Percentiles rank a stretch among this genome's conserved stretches.
These are phyloP conservation scores for Apiotrichum veenhuisii DNA, from an alignment of 1,284 basidiomycete genomes.

Conservation along the genomic window DNA sequence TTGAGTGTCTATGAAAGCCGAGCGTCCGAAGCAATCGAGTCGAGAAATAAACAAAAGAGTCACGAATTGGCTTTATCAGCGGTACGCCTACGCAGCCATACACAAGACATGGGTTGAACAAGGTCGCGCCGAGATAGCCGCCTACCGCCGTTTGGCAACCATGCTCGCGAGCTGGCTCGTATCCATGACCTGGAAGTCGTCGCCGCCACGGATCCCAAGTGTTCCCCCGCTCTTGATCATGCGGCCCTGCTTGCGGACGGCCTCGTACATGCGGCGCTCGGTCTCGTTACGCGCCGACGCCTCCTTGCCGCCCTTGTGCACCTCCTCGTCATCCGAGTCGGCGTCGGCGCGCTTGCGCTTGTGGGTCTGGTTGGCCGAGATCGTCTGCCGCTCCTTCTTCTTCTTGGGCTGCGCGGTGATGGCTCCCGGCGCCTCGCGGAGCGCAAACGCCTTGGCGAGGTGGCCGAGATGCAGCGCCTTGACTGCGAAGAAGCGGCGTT, in stretches of 20 bases:
- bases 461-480: conserved; percentile 92
- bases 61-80: too few relatives aligned
- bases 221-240: conserved; percentile 73
- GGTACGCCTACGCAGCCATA: too few relatives aligned
- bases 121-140: too few relatives aligned
- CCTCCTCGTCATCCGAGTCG: conserved; percentile 3
- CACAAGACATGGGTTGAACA: too few relatives aligned
- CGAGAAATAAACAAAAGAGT: too few relatives aligned
- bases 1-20: too few relatives aligned
- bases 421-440: conserved; percentile 83
- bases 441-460: conserved; percentile 90
- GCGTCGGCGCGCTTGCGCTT: conserved; percentile 20
- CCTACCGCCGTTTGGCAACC: conserved; percentile 23
- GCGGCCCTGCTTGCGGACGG: conserved; percentile 79
- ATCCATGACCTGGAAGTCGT: conserved; percentile 78
- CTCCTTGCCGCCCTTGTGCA: conserved; percentile 34
- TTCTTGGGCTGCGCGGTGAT: conserved; percentile 50
- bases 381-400: conserved; percentile 9
- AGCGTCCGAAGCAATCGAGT: too few relatives aligned
- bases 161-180: conserved; percentile 66
- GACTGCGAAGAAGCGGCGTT: conserved; percentile 95
- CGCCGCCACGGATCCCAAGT: conserved; percentile 54
- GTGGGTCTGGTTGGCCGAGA: conserved; percentile 50
- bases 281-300: conserved; percentile 54
- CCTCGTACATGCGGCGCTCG: conserved; percentile 80